Percentiles rank a stretch among this genome's conserved stretches.
These are phyloP conservation scores for Backusella westeae DNA, from an alignment of 192 early-diverging fungal genomes.

Conservation along the genomic window DNA sequence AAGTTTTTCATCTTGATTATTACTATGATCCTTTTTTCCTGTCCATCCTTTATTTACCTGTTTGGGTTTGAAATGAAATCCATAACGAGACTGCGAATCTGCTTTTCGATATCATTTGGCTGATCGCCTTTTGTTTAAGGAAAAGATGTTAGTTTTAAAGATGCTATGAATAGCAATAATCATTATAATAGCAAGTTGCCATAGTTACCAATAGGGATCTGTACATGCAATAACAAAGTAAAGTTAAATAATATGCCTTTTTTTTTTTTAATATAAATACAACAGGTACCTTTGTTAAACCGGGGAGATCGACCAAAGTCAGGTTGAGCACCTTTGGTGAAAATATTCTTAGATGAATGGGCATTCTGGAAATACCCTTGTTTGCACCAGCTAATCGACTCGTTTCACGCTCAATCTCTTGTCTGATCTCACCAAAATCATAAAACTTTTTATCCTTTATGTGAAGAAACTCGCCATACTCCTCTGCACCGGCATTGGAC, in stretches of 20 bases:
- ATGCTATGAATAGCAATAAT: not conserved
- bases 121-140: conserved; percentile 60
- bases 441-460: conserved; percentile 72
- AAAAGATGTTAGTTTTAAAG: not conserved
- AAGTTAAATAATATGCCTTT: not conserved
- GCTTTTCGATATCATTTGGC: conserved; percentile 79
- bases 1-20: not conserved
- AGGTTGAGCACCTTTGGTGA: conserved; percentile 76
- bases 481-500: conserved; percentile 13
- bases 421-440: conserved; percentile 73
- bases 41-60: conserved; percentile 36
- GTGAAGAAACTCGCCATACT: conserved; percentile 74
- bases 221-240: not conserved
- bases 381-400: conserved; percentile 75
- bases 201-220: conserved; percentile 41
- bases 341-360: conserved; percentile 76
- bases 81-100: conserved; percentile 71
- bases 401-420: conserved; percentile 80
- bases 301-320: conserved; percentile 83
- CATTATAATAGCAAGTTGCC: not conserved
- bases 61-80: conserved; percentile 83
- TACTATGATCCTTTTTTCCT: not conserved
- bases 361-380: conserved; percentile 74
- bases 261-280: not conserved
- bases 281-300: conserved; percentile 69